phyloP scores from a whole-genome alignment of 192 early-diverging fungal genomes.

The Entomortierella chlamydospora region DNA sequence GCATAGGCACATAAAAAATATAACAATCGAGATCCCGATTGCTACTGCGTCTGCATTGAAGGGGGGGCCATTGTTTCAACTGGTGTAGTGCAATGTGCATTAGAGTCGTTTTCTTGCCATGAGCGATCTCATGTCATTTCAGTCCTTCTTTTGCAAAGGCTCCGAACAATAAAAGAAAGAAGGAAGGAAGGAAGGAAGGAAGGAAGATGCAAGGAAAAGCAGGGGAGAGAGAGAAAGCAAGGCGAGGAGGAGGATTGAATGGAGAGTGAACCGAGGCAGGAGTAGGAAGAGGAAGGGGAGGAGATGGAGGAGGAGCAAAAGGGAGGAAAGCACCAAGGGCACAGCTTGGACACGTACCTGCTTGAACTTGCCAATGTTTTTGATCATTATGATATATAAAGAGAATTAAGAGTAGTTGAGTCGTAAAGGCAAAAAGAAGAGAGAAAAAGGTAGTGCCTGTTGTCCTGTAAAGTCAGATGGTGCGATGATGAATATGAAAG shows the following conservation, averaged over 20 bases:
- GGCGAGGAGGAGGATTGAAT: background rate
- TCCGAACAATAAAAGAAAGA: background rate
- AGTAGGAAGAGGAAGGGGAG: background rate
- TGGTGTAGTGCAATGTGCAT: no score
- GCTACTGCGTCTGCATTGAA: no score
- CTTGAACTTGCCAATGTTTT: slow-evolving; percentile 52
- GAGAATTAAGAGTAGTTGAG: no score
- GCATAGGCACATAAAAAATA: background rate
- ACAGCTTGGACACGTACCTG: slow-evolving; percentile 24
- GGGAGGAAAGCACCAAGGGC: background rate
- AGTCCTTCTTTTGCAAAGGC: no score
- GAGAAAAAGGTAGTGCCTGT: no score
- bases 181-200: background rate
- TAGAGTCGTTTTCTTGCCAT: no score
- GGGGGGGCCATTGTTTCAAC: no score
- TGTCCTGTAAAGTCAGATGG: no score
- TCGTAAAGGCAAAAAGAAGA: no score
- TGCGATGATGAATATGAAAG: no score
- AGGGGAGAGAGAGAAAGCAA: background rate
- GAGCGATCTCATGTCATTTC: no score
- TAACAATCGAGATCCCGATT: background rate
- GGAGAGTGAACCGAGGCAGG: background rate
- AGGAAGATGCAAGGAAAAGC: background rate
- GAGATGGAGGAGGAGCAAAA: background rate
- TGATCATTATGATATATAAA: slow-evolving; percentile 35